Evolutionary conservation across 192 early-diverging fungal species (phyloP).

Genomic region (Mortierella antarctica): DNA sequence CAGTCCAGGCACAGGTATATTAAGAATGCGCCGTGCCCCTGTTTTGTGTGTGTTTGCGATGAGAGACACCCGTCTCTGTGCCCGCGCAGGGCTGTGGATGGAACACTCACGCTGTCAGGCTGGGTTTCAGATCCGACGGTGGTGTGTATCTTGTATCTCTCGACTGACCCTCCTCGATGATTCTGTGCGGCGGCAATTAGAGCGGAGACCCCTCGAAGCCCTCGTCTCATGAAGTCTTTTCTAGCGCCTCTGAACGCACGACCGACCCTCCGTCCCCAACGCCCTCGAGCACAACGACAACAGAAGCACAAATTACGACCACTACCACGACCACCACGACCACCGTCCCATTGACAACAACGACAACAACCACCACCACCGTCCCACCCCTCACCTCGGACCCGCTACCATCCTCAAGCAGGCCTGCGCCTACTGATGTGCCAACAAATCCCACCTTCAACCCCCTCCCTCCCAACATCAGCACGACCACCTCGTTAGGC

Average conservation of each 20-base stretch:
- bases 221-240: no score
- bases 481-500: neutral
- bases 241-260: neutral
- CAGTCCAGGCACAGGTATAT: conserved; percentile 6
- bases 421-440: neutral
- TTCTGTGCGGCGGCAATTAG: no score
- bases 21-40: neutral
- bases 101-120: neutral
- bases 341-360: neutral
- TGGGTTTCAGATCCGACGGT: neutral
- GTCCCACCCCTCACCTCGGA: neutral
- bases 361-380: conserved; percentile 1
- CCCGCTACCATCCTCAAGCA: neutral
- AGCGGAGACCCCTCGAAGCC: no score
- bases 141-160: neutral
- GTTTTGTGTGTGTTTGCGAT: conserved; percentile 7
- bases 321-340: conserved; percentile 7
- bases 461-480: neutral
- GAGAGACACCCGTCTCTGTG: neutral
- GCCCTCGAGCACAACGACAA: neutral
- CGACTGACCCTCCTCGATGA: no score
- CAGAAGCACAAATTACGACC: neutral
- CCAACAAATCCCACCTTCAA: neutral
- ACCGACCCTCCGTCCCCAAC: neutral
- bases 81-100: neutral